Percentiles rank a stretch among this genome's conserved stretches.
These are phyloP conservation scores for Cucumis hystrix DNA, from an alignment of 306 rosid genomes.

Conservation along the genomic window DNA sequence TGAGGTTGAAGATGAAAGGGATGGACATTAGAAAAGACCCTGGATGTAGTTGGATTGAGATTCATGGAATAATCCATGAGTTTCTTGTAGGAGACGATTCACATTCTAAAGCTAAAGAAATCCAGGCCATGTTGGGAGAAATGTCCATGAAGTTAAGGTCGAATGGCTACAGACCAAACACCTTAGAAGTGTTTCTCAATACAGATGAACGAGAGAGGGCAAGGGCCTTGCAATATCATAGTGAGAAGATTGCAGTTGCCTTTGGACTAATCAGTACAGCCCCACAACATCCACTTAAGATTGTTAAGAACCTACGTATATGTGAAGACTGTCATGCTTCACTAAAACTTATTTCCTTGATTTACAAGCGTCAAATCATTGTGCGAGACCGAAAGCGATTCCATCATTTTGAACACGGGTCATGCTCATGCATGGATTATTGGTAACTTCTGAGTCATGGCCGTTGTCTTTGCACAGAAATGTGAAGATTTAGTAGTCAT, in stretches of 20 bases:
- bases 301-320: conserved; percentile 52
- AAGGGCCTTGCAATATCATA: conserved; percentile 38
- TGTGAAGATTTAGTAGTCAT: not conserved
- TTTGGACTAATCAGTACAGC: conserved; percentile 58
- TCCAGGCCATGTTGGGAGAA: conserved; percentile 45
- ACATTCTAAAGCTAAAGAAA: conserved; percentile 52
- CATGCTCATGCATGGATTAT: conserved; percentile 73
- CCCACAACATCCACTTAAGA: conserved; percentile 31
- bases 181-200: conserved; percentile 54
- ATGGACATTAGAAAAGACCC: conserved; percentile 71
- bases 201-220: conserved; percentile 45
- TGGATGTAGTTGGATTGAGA: conserved; percentile 71
- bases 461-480: not conserved
- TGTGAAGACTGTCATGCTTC: conserved; percentile 79
- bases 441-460: conserved; percentile 33
- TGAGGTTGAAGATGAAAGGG: conserved; percentile 61
- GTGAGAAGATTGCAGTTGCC: conserved; percentile 84
- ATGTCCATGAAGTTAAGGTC: conserved; percentile 38
- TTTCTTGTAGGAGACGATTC: conserved; percentile 69
- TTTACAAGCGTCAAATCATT: conserved; percentile 41
- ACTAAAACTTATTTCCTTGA: conserved; percentile 43
- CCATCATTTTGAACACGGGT: conserved; percentile 66
- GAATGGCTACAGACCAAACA: conserved; percentile 38
- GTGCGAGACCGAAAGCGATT: conserved; percentile 62
- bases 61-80: conserved; percentile 53